Percentiles rank a stretch among this genome's conserved stretches.
Evolutionary conservation across 2,329 filamentous ascomycete species (phyloP).

Genomic region (Simplicillium sp.): DNA sequence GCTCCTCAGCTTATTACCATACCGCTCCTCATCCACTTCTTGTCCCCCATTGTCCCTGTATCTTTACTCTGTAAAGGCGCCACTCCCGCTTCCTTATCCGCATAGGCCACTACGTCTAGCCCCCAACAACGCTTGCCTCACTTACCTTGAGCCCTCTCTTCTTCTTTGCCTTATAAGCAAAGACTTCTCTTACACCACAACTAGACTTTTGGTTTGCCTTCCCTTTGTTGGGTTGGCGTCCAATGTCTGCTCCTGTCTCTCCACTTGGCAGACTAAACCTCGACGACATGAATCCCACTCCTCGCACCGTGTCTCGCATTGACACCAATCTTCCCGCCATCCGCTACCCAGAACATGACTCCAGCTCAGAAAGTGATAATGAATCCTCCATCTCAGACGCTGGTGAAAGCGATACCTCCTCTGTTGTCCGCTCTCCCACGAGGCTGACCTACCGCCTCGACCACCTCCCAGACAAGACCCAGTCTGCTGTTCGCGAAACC

Average conservation of each 20-base stretch:
- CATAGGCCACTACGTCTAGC: too few relatives aligned
- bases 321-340: background rate
- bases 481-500: constrained; percentile 29
- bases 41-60: too few relatives aligned
- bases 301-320: constrained; percentile 7
- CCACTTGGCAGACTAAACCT: constrained; percentile 19
- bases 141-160: too few relatives aligned
- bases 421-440: constrained; percentile 26
- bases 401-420: constrained; percentile 8
- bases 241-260: constrained; percentile 17
- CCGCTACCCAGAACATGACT: background rate
- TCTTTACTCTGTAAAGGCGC: too few relatives aligned
- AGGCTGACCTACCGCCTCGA: constrained; percentile 30
- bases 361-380: too few relatives aligned
- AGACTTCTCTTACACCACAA: background rate
- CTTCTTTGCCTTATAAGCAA: too few relatives aligned
- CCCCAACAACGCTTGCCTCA: too few relatives aligned
- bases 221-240: background rate
- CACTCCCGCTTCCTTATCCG: too few relatives aligned
- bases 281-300: constrained; percentile 17
- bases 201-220: constrained; percentile 1
- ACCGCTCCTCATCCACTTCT: too few relatives aligned
- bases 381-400: constrained; percentile 10
- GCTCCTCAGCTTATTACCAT: too few relatives aligned
- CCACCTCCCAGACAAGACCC: constrained; percentile 25